A percentile compares a stretch with the other conserved stretches of the same genome.
Conservation (phyloP, 768 basidiomycete species). For the Tephrocybe sp. region DNA sequence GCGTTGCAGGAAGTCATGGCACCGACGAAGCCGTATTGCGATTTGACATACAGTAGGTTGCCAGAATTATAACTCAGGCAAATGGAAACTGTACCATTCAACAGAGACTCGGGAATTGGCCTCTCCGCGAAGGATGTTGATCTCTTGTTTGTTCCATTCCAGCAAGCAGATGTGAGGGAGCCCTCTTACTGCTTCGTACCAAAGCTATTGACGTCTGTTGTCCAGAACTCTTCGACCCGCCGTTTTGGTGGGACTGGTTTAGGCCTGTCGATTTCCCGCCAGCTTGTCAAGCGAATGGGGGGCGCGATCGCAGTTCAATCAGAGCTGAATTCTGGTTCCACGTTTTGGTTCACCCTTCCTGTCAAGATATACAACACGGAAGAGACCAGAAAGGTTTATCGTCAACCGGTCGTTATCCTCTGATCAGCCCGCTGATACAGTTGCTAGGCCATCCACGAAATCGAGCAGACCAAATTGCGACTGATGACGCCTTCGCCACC, state of each 20-base stretch:
- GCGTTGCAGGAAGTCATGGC: conserved; percentile 41
- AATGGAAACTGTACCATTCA: too few relatives aligned
- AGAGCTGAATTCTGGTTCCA: conserved; percentile 60
- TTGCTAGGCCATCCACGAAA: conserved; percentile 43
- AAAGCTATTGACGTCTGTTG: background rate
- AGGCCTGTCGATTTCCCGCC: conserved; percentile 72
- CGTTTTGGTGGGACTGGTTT: conserved; percentile 79
- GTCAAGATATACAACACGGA: conserved; percentile 55
- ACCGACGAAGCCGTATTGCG: conserved; percentile 52
- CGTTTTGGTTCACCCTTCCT: conserved; percentile 76
- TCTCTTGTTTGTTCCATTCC: conserved; percentile 71
- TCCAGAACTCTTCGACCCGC: conserved; percentile 67
- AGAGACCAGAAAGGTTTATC: conserved; percentile 55
- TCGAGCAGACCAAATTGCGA: conserved; percentile 44
- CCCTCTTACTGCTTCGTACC: background rate
- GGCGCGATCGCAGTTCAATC: conserved; percentile 73
- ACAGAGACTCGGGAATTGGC: conserved; percentile 73
- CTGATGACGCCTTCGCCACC: conserved; percentile 48
- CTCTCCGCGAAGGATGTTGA: conserved; percentile 66
- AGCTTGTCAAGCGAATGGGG: conserved; percentile 75
- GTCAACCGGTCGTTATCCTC: background rate
- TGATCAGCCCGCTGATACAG: background rate
- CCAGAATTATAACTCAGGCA: background rate
- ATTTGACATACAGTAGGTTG: conserved; percentile 61
- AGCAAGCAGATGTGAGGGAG: conserved; percentile 60